These are phyloP conservation scores for Sporothrix curviconia DNA, from an alignment of 2,329 filamentous ascomycete species.

Conservation along the genomic window DNA sequence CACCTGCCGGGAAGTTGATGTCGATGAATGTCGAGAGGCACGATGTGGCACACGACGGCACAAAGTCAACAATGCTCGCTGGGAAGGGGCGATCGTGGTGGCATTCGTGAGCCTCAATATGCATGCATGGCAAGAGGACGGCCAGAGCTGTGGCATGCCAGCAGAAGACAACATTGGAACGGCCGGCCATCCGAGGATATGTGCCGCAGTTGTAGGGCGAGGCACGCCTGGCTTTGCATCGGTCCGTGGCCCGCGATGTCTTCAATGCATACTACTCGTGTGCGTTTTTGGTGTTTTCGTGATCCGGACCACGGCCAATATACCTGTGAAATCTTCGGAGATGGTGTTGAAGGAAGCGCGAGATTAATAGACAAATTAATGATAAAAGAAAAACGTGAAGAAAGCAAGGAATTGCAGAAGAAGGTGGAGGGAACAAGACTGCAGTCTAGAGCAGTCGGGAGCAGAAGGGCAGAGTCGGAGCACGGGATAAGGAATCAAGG, in stretches of 20 bases:
- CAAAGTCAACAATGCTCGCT: conserved; percentile 34
- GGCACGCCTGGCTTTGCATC: not conserved
- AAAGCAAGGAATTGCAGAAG: not conserved
- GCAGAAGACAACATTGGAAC: conserved; percentile 1
- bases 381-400: too few species aligned
- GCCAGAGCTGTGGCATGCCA: conserved; percentile 32
- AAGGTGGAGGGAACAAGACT: too few species aligned
- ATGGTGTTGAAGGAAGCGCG: not conserved
- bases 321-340: not conserved
- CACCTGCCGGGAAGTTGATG: conserved; percentile 47
- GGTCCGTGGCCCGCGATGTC: not conserved
- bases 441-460: too few species aligned
- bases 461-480: not conserved
- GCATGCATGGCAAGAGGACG: conserved; percentile 17
- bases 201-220: not conserved
- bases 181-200: conserved; percentile 3
- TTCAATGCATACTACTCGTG: too few species aligned
- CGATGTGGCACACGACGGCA: conserved; percentile 52
- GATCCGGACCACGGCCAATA: too few species aligned
- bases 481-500: not conserved
- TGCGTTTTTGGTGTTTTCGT: not conserved
- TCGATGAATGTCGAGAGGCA: conserved; percentile 59
- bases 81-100: conserved; percentile 25
- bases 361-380: not conserved
- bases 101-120: not conserved